Percentiles rank a stretch among this genome's conserved stretches.
These are phyloP conservation scores for Hansfordia pulvinata DNA, from an alignment of 2,329 filamentous ascomycete species.

Conservation along the genomic window DNA sequence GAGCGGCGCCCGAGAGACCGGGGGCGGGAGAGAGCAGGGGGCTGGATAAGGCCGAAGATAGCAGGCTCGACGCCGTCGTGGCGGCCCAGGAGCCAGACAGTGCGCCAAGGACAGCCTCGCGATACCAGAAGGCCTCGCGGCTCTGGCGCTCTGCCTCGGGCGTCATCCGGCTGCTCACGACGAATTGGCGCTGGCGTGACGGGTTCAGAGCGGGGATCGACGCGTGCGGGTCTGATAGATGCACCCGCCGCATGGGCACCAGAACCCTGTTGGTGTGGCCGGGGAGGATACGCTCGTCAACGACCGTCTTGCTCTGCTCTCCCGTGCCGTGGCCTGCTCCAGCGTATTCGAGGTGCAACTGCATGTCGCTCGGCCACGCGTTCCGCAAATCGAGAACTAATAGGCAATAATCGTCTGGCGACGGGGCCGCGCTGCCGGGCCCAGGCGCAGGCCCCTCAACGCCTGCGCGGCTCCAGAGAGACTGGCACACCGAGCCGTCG, in stretches of 20 bases:
- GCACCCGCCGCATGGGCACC: conserved; percentile 62
- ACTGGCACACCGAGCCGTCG: conserved; percentile 47
- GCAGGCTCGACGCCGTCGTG: too few relatives aligned
- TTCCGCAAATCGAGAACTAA: conserved; percentile 78
- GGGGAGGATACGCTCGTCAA: conserved; percentile 44
- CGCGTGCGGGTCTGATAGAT: conserved; percentile 62
- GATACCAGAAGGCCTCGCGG: conserved; percentile 84
- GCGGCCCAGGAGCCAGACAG: conserved; percentile 62
- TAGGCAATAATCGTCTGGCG: conserved; percentile 56
- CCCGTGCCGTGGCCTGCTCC: too few relatives aligned
- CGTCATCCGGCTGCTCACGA: conserved; percentile 70
- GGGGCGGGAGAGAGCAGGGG: too few relatives aligned
- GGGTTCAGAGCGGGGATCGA: conserved; percentile 71
- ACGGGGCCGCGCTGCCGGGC: conserved; percentile 19
- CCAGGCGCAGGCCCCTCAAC: conserved; percentile 14
- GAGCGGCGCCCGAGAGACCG: conserved; percentile 24
- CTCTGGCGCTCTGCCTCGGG: conserved; percentile 66
- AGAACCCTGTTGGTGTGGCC: conserved; percentile 63
- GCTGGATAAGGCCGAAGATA: too few relatives aligned
- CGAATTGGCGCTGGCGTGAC: conserved; percentile 78
- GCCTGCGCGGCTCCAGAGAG: conserved; percentile 39
- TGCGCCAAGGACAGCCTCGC: conserved; percentile 62
- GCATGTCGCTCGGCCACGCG: conserved; percentile 72
- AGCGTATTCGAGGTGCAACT: conserved; percentile 45
- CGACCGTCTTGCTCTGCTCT: too few relatives aligned